Evolutionary conservation across 108 stramenopile species (phyloP).

Genomic region (Aurantiochytrium sp.): DNA sequence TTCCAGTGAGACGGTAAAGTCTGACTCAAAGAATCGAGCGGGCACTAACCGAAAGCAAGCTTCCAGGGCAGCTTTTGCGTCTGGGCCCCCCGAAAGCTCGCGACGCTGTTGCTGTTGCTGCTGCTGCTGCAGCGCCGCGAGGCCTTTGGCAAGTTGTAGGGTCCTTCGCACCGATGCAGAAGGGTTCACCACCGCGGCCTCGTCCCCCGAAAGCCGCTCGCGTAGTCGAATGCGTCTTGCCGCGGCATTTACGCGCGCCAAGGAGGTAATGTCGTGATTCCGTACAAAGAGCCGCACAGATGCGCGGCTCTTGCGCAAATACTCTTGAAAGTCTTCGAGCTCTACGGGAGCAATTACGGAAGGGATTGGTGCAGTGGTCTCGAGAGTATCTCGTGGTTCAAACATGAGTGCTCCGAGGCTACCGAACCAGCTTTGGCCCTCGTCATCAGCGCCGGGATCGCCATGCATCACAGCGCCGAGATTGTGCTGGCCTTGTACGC

Average conservation of each 20-base stretch:
- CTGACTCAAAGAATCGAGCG: not conserved
- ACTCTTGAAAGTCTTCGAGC: conserved; percentile 14
- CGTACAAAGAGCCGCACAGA: not conserved
- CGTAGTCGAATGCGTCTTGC: not conserved
- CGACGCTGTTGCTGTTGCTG: not conserved
- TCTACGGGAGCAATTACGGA: not conserved
- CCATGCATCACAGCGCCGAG: not conserved
- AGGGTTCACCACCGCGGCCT: not conserved
- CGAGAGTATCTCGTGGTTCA: not conserved
- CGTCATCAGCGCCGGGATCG: not conserved
- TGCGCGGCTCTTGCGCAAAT: not conserved
- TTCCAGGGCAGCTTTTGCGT: not conserved
- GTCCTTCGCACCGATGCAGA: not conserved
- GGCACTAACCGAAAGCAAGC: not conserved
- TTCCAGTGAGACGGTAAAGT: not conserved
- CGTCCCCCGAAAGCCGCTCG: not conserved
- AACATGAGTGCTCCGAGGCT: not conserved
- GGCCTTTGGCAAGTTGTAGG: not conserved
- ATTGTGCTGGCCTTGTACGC: not conserved
- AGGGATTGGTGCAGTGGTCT: not conserved
- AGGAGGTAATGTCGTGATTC: not conserved
- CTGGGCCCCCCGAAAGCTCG: not conserved
- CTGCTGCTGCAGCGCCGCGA: not conserved
- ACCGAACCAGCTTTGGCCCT: not conserved
- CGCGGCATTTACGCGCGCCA: not conserved